Evolutionary conservation across 768 basidiomycete species (phyloP).

Genomic region (Phlebiopsis gigantea): DNA sequence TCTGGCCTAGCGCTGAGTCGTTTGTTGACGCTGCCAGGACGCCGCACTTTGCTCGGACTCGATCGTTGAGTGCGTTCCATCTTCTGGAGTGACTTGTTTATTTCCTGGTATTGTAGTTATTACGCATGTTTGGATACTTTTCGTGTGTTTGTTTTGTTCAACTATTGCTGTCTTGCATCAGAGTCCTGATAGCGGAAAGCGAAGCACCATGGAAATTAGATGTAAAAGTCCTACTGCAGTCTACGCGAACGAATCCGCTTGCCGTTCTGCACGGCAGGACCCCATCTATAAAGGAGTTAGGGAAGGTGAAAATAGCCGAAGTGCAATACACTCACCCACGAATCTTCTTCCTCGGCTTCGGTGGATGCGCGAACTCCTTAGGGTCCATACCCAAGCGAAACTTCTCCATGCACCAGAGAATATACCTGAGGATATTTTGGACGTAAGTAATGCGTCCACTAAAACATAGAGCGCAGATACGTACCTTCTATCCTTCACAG

Average conservation of each 20-base stretch:
- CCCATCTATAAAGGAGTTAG: slow-evolving; percentile 45
- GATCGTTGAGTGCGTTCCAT: no score
- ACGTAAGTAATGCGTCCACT: not conserved
- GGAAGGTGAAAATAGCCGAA: not conserved
- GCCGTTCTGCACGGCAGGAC: slow-evolving; percentile 68
- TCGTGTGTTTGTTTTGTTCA: no score
- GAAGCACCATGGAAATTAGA: not conserved
- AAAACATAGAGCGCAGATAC: slow-evolving; percentile 20
- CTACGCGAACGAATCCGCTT: slow-evolving; percentile 68
- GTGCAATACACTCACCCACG: slow-evolving; percentile 57
- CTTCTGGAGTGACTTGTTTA: no score
- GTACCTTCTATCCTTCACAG: slow-evolving; percentile 67
- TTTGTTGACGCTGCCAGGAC: no score
- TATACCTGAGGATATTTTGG: slow-evolving; percentile 46
- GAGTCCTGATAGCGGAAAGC: no score
- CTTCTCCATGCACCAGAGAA: slow-evolving; percentile 83
- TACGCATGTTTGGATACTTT: no score
- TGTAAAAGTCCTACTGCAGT: not conserved
- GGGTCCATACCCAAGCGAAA: slow-evolving; percentile 55
- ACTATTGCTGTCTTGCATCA: no score
- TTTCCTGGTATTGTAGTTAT: no score
- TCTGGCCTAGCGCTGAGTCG: no score
- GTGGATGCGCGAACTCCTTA: slow-evolving; percentile 57
- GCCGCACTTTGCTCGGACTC: no score
- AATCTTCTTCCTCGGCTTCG: slow-evolving; percentile 68